Evolutionary conservation across 2,329 filamentous ascomycete species (phyloP), one percentile per base, ranked within the genome.

Genomic region (Arachnomyces sp.): DNA sequence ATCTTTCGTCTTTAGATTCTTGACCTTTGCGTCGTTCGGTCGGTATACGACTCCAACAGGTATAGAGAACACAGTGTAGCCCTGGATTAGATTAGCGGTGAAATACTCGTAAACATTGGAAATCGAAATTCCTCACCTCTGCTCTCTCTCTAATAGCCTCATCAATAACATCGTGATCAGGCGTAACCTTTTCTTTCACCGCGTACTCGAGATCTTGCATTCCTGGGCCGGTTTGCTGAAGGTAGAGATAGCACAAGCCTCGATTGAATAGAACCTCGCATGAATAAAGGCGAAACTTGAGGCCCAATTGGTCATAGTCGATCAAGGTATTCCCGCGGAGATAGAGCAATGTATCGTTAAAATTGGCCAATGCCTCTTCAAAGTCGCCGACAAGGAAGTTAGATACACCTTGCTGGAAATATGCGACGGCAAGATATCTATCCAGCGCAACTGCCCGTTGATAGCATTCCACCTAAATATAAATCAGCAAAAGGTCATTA

Each of bases 231-330:
- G 84, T 85, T 63, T 96, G 87, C 58, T 94, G 86, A 21, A 96
- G 74, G 59, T 96, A 96, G 55, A 96, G 94, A 67, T 95, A 96
- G 68, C 92, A 96, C 43, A 98, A 73, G 44, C 92, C 92, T 39
- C 92, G 82, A 63, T 98, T 98, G 73, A 98, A 98, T 17, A 98
- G 73, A 2, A 95, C 90, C 58, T 98, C 92, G 67, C 92, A 98
- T 1, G 92, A 95, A 64, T 90, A 96, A 8, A 98, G 72, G 63
- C 94, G 95, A 72, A 96, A 98, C 44, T 93, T 84, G 33, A 98
- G 76, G 14, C 92, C 92, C 36, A 98, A 67, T 63, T 98, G 92
- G 45, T 94, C 87, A 63, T 98, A 98, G 65, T 98, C 89, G 65
- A 98, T 98, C 68, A 92, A 86, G 42, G 87, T 89, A 69, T 98